phyloP scores from a whole-genome alignment of 192 early-diverging fungal species.

The Oehlia diaphana region DNA sequence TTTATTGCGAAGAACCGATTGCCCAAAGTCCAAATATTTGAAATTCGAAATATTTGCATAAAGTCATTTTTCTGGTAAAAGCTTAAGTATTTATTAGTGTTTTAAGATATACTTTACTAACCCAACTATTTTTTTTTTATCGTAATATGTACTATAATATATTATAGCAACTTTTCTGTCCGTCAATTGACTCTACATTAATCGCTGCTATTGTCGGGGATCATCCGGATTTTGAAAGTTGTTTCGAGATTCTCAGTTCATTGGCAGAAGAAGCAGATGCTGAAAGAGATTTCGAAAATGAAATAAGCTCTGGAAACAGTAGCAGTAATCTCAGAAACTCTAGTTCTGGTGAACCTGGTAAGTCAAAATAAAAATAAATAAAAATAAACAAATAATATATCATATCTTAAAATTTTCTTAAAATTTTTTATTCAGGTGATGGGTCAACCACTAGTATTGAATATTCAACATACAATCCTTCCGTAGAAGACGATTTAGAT shows the following conservation, averaged over 20 bases:
- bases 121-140: neutral
- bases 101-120: neutral
- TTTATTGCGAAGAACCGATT: neutral
- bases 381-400: neutral
- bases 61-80: neutral
- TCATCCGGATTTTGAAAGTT: neutral
- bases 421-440: neutral
- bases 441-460: neutral
- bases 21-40: neutral
- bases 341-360: neutral
- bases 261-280: slow-evolving; percentile 15
- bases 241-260: neutral
- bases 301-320: neutral
- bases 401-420: neutral
- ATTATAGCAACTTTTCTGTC: neutral
- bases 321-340: neutral
- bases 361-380: neutral
- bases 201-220: slow-evolving; percentile 3
- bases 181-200: slow-evolving; percentile 17
- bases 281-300: neutral
- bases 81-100: neutral
- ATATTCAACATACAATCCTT: neutral
- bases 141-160: neutral
- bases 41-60: neutral
- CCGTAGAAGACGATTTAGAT: neutral